phyloP scores from a whole-genome alignment of 2,329 filamentous ascomycete species.

The Alternaria arbusti region DNA sequence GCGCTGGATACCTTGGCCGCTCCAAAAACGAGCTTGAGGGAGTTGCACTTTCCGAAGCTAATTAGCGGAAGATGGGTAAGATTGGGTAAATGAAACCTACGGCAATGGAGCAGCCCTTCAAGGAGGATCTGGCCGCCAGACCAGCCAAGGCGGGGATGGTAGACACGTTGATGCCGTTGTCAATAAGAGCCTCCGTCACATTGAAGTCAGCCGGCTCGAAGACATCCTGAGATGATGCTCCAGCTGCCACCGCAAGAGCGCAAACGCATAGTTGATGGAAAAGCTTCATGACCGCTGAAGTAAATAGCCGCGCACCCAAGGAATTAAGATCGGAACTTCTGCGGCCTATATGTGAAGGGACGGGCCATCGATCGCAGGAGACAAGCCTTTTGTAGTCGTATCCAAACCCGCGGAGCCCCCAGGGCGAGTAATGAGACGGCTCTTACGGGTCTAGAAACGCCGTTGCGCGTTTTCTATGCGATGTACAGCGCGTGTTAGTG shows the following conservation, averaged over 20 bases:
- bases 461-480: not conserved
- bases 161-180: conserved; percentile 25
- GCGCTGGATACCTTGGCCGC: conserved; percentile 11
- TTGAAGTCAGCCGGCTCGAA: conserved; percentile 28
- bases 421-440: not conserved
- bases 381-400: not conserved
- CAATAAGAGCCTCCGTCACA: conserved; percentile 25
- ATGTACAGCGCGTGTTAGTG: not conserved
- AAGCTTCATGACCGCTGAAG: not conserved
- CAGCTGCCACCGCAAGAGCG: not conserved
- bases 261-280: not conserved
- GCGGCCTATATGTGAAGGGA: not conserved
- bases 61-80: not conserved
- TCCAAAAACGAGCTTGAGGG: conserved; percentile 26
- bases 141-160: conserved; percentile 16
- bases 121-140: not conserved
- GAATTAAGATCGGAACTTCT: no score
- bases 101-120: conserved; percentile 21
- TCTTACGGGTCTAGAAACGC: not conserved
- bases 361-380: not conserved
- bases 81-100: conserved; percentile 13
- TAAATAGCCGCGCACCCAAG: not conserved
- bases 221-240: not conserved
- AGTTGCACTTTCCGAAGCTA: conserved; percentile 21
- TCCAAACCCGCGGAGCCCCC: not conserved